Conservation (phyloP, 1,284 basidiomycete species). For the Sanghuangporus weigelae region DNA sequence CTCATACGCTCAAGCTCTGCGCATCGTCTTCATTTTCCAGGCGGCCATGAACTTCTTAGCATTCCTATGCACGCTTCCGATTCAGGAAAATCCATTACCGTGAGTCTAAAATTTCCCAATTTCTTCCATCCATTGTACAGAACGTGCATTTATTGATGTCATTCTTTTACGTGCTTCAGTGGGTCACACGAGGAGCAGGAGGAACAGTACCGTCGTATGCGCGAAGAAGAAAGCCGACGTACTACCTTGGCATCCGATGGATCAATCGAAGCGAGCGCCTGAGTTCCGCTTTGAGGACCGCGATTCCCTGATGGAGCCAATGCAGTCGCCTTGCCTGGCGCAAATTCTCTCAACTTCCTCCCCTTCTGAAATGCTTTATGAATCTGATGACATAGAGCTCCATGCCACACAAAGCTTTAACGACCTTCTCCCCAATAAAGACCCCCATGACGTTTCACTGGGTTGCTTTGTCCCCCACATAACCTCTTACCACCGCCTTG, state of each 20-base stretch:
- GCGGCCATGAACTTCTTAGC: slow-evolving; percentile 57
- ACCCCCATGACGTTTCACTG: not conserved
- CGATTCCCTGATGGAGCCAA: not conserved
- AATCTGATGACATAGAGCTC: not conserved
- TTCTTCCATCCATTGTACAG: slow-evolving; percentile 12
- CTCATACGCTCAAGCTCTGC: slow-evolving; percentile 81
- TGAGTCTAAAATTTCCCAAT: slow-evolving; percentile 34
- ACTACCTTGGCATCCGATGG: slow-evolving; percentile 13
- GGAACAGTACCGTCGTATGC: slow-evolving; percentile 40
- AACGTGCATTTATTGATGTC: slow-evolving; percentile 16
- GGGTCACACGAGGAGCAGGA: slow-evolving; percentile 61
- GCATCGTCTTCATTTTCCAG: slow-evolving; percentile 81
- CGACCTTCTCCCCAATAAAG: not conserved
- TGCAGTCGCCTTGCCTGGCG: not conserved
- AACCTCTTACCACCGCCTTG: not conserved
- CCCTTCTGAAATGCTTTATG: not conserved
- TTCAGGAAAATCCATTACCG: slow-evolving; percentile 72
- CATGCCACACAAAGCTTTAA: not conserved
- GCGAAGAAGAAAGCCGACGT: slow-evolving; percentile 22
- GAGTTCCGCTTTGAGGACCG: not conserved
- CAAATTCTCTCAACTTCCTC: not conserved
- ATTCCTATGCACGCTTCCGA: slow-evolving; percentile 62
- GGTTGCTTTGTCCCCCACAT: not conserved
- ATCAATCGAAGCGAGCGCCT: not conserved
- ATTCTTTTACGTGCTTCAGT: slow-evolving; percentile 31